These are phyloP conservation scores for Penicillium ochrochloron DNA, from an alignment of 495 filamentous ascomycete species.

Conservation along the genomic window DNA sequence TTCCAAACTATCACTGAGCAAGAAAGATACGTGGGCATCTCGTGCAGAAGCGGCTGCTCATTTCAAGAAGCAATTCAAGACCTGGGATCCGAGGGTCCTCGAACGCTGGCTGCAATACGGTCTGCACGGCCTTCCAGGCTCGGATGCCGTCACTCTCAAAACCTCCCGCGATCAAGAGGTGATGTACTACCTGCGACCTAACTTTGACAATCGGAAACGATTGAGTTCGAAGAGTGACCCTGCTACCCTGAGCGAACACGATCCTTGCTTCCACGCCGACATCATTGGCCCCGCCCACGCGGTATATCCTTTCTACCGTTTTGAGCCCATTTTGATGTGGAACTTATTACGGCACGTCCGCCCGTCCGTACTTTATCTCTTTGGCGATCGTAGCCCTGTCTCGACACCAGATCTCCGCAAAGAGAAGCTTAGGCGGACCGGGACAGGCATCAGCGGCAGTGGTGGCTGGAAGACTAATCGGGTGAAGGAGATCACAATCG, in stretches of 20 bases:
- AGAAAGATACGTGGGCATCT: neutral
- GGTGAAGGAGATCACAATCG: constrained; percentile 58
- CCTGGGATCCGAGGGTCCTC: constrained; percentile 11
- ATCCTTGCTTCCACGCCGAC: constrained; percentile 20
- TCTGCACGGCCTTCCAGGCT: constrained; percentile 27
- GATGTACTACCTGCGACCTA: constrained; percentile 48
- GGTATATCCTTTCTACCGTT: constrained; percentile 50
- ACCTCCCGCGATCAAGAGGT: constrained; percentile 56
- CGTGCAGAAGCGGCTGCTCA: neutral
- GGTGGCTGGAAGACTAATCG: constrained; percentile 48
- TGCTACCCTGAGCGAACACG: neutral
- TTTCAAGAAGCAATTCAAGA: neutral
- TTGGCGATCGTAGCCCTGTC: constrained; percentile 51
- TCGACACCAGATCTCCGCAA: constrained; percentile 34
- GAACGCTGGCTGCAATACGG: constrained; percentile 10
- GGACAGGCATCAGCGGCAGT: constrained; percentile 39
- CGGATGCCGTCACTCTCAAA: constrained; percentile 28
- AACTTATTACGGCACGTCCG: constrained; percentile 40
- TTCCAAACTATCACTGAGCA: neutral
- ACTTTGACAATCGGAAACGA: constrained; percentile 18
- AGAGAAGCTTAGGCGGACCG: constrained; percentile 26
- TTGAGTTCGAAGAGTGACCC: constrained; percentile 1
- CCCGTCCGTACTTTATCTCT: constrained; percentile 71
- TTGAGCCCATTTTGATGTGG: constrained; percentile 32
- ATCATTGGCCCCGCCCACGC: constrained; percentile 47